Evolutionary conservation across 2,329 filamentous ascomycete genomes (phyloP), one percentile per base, ranked within the genome.

Genomic region (Pseudogymnoascus verrucosus): DNA sequence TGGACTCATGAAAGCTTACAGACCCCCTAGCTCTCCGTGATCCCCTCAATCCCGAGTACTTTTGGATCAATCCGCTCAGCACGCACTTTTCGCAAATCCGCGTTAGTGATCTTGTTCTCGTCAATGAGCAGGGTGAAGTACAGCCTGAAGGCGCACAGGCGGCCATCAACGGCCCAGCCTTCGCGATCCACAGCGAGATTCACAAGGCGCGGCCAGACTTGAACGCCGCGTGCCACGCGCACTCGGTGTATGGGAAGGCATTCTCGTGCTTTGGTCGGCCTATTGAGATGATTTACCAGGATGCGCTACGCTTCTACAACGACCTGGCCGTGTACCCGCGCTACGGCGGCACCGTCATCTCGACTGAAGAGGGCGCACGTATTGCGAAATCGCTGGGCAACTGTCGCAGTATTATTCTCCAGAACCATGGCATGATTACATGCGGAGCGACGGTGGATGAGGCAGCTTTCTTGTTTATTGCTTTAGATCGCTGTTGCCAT

Each of bases 21-120:
- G 5, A 47, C 21, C 7, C 42, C 5, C 5, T 14, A 47, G 42
- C 42, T 12, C 21, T 78, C 26, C 72, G 77, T 16, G 72, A 76
- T 67, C 74, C 71, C 66, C 79, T 74, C 54, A 60, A 74, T 59
- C 73, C 69, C 16, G 74, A 76, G 65, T 72, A 75, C 64, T 76
- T 76, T 64, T 76, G 74, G 44, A 84, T 89, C 4, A 89, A 89
- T 67, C 86, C 86, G 0, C 86, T 88, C 63, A 85, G 85, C 10
- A 79, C 84, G 1, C 79, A 83, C 2, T 89, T 87, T 74, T 82
- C 81, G 5, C 76, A 84, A 62, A 84, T 89, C 62, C 84, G 82
- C 59, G 79, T 80, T 0, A 86, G 83, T 0, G 85, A 89, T 66
- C 78, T 90, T 11, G 88, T 89, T 62, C 82, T 82, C 14, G 86